Evolutionary conservation across 192 early-diverging fungal genomes (phyloP).

Genomic region (Mortierella hygrophila): DNA sequence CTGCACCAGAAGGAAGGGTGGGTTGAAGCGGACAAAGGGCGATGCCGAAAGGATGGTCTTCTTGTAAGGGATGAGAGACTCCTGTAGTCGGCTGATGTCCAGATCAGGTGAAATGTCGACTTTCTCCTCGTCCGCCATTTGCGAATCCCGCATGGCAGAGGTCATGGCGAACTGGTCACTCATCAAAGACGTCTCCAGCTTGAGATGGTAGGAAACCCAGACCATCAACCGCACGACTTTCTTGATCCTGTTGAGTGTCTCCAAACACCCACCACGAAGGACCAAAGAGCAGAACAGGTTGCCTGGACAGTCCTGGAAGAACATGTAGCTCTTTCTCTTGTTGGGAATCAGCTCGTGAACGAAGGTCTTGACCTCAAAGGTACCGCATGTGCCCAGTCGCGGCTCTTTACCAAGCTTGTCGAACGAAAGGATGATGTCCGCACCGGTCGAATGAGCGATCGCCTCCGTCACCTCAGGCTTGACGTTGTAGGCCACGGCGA

Average conservation of each 20-base stretch:
- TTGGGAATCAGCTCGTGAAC: constrained; percentile 86
- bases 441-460: constrained; percentile 88
- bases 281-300: constrained; percentile 90
- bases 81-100: constrained; percentile 44
- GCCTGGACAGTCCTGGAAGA: constrained; percentile 87
- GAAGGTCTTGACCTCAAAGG: constrained; percentile 84
- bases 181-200: constrained; percentile 86
- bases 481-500: constrained; percentile 89
- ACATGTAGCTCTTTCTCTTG: constrained; percentile 87
- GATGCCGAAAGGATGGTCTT: constrained; percentile 89
- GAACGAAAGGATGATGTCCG: constrained; percentile 85
- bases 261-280: constrained; percentile 84
- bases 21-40: constrained; percentile 87
- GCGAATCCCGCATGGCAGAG: constrained; percentile 35
- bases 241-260: constrained; percentile 81
- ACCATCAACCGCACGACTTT: constrained; percentile 86
- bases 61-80: constrained; percentile 71
- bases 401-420: constrained; percentile 75
- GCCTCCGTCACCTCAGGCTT: constrained; percentile 89
- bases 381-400: constrained; percentile 82
- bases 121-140: constrained; percentile 21
- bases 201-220: constrained; percentile 89
- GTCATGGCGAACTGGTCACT: constrained; percentile 81
- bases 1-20: constrained; percentile 82
- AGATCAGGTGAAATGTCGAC: constrained; percentile 42